A percentile compares a stretch with the other conserved stretches of the same genome.
Conservation (phyloP, 768 basidiomycete genomes). For the Leucogyrophana mollusca region DNA sequence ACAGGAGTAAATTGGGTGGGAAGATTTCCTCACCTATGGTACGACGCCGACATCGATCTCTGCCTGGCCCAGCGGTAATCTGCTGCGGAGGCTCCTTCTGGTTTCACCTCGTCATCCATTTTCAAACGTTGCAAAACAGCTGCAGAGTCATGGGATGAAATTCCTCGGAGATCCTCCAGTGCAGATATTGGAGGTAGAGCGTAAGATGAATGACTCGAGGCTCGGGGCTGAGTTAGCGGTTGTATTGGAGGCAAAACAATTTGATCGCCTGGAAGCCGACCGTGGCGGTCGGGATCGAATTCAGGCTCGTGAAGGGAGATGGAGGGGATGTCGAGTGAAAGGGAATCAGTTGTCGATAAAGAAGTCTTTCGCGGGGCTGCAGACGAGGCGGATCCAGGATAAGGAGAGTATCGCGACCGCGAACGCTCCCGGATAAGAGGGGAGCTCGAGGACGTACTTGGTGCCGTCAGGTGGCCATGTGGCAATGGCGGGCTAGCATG, state of each 20-base stretch:
- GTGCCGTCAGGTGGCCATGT: constrained; percentile 22
- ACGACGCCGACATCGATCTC: constrained; percentile 43
- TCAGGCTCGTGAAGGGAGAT: constrained; percentile 30
- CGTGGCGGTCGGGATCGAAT: constrained; percentile 23
- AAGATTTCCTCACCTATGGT: constrained; percentile 22
- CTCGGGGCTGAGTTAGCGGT: constrained; percentile 27
- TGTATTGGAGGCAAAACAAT: constrained; percentile 44
- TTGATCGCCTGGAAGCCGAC: constrained; percentile 30
- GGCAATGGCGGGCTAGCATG: constrained; percentile 30
- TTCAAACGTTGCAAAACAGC: constrained; percentile 66
- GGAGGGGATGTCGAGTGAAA: constrained; percentile 35
- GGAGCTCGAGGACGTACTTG: constrained; percentile 21
- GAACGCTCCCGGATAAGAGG: constrained; percentile 23
- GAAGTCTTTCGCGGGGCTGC: constrained; percentile 23
- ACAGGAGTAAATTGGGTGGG: constrained; percentile 6
- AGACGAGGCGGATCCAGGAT: constrained; percentile 34
- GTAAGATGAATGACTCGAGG: constrained; percentile 39
- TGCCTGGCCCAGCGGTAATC: constrained; percentile 37
- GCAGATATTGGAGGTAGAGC: constrained; percentile 70
- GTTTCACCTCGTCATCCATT: constrained; percentile 45
- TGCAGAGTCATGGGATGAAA: constrained; percentile 53
- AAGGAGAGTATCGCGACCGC: constrained; percentile 43
- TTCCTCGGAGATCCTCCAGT: constrained; percentile 59
- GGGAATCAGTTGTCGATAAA: constrained; percentile 19
- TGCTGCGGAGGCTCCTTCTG: constrained; percentile 22